These are phyloP conservation scores for Penicillium carneum DNA, from an alignment of 2,329 filamentous ascomycete species.

Conservation along the genomic window DNA sequence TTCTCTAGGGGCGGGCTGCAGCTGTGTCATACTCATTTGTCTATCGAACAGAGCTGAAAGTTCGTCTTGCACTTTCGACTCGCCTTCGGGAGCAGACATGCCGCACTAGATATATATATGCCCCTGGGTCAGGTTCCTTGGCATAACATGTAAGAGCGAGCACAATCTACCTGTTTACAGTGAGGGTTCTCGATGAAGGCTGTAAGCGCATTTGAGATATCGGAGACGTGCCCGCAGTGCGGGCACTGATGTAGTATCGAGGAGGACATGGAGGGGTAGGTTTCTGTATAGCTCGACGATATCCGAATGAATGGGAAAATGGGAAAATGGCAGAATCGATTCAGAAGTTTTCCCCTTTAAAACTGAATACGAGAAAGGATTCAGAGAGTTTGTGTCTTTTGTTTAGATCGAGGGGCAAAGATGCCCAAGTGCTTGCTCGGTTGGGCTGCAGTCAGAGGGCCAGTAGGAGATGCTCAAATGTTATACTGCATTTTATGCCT, in stretches of 20 bases:
- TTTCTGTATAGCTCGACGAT: constrained; percentile 1
- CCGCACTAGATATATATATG: constrained; percentile 45
- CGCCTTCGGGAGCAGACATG: constrained; percentile 52
- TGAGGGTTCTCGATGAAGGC: constrained; percentile 49
- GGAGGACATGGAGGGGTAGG: constrained; percentile 43
- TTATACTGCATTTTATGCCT: constrained; percentile 4
- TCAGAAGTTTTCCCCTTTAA: not conserved
- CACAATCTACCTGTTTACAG: constrained; percentile 51
- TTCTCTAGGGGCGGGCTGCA: constrained; percentile 45
- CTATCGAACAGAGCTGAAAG: constrained; percentile 79
- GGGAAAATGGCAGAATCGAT: not conserved
- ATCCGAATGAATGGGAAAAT: not conserved
- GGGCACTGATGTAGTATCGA: constrained; percentile 50
- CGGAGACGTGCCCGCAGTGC: constrained; percentile 49
- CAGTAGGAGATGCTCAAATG: constrained; percentile 6
- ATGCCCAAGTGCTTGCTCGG: constrained; percentile 24
- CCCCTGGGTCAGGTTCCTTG: constrained; percentile 33
- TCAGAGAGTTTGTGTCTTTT: not conserved
- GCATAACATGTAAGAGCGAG: constrained; percentile 28
- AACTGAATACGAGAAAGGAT: not conserved
- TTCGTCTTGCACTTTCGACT: constrained; percentile 77
- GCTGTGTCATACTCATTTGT: constrained; percentile 69
- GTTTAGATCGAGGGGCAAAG: constrained; percentile 15
- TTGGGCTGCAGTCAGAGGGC: constrained; percentile 30
- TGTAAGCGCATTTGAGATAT: constrained; percentile 46